Base-by-base conservation (phyloP, 306 rosid genomes). In the Prinsepia uniflora region DNA sequence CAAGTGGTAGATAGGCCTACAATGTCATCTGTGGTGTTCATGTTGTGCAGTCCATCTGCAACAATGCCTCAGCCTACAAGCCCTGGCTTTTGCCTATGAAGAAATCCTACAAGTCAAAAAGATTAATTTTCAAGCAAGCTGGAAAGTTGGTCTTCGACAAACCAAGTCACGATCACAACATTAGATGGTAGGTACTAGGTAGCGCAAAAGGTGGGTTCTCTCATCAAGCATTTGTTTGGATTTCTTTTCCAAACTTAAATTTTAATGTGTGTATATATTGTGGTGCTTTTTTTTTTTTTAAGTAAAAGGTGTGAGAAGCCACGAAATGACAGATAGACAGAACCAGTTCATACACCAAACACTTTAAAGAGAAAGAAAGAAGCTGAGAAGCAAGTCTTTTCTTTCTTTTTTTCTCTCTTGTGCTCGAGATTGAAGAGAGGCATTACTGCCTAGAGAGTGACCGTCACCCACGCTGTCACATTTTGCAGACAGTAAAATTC, bases 161-260 rank as follows among this genome's bases (percentile, higher is more conserved):
- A 91, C 83, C 93, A 84, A 63, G 91, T 89, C 30, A 89, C 97
- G 5, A 76, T 89, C 78, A 89, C 96, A 76, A 70, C 81, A 70
- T 79, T 87, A 60, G 75, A 85, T 72, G 88, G 87, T 42, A 88
- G 97, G 84, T 86, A 86, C 83, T 42, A 88, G 97, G 82, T 86
- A 86, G 84, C 48, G 67, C 36, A 30, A 63, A 68, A 40, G 52
- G 44, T 65, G 59, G 58, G 40, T 0, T 55, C 63, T 71, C 52
- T 77, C 49, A 52, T 30, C 36, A 30, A 30, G 36, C 36, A 30
- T 30, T 30, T 30, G 67, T 68, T 75, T 77, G 71, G 70, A 83
- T 67, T 40, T 75, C 63, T 14, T 17, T 65, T 61, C 24, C 49
- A 42, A 20, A 4, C 3, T 44, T 44, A 10, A 39, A 30, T 43